Evolutionary conservation across 108 stramenopile genomes (phyloP).

Genomic region (Parmales sp.): DNA sequence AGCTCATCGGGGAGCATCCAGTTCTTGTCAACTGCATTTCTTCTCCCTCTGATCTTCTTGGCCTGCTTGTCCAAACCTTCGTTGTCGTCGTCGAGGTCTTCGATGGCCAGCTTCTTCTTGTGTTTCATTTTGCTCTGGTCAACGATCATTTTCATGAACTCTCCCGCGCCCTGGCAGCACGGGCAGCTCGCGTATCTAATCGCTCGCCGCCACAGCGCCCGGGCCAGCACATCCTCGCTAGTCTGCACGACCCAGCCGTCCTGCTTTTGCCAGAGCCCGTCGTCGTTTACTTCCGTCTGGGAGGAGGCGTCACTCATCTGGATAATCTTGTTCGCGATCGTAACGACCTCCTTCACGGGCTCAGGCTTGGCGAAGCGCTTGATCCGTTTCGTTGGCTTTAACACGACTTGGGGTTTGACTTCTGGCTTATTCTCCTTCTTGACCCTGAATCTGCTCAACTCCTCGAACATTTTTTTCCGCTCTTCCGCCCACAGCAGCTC

Average conservation of each 20-base stretch:
- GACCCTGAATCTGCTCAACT: neutral
- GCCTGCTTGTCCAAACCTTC: neutral
- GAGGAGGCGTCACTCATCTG: slow-evolving; percentile 4
- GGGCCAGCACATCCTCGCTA: slow-evolving; percentile 9
- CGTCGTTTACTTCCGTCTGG: slow-evolving; percentile 34
- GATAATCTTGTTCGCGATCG: neutral
- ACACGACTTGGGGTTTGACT: neutral
- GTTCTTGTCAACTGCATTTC: slow-evolving; percentile 6
- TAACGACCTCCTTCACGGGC: slow-evolving; percentile 8
- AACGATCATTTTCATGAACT: slow-evolving; percentile 15
- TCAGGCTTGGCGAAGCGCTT: neutral
- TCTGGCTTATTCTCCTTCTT: neutral
- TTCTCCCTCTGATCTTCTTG: neutral
- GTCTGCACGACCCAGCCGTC: slow-evolving; percentile 18
- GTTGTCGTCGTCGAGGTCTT: slow-evolving; percentile 4
- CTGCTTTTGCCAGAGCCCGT: slow-evolving; percentile 39
- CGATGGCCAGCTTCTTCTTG: slow-evolving; percentile 7
- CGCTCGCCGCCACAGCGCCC: slow-evolving; percentile 21
- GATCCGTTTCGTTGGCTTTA: neutral
- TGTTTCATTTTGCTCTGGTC: slow-evolving; percentile 12
- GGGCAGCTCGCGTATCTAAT: slow-evolving; percentile 20
- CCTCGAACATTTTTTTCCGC: slow-evolving; percentile 10
- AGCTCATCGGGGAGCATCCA: slow-evolving; percentile 38
- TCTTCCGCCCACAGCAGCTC: slow-evolving; percentile 19
- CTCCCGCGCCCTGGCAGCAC: slow-evolving; percentile 20